Base-by-base conservation (phyloP, 176 grass and related monocot genomes). In the Zea luxurians region DNA sequence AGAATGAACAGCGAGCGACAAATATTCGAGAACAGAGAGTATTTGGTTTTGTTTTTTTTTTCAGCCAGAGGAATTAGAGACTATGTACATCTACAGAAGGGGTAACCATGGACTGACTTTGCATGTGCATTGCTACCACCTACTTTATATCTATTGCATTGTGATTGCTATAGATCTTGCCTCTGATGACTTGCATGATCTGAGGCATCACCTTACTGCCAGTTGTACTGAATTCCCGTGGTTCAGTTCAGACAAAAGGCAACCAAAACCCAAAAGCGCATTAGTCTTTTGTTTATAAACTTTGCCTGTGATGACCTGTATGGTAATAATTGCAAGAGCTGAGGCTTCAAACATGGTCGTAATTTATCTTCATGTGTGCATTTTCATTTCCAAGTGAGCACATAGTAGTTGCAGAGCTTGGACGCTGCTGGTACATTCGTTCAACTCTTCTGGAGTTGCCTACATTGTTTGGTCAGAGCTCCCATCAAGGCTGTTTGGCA, bases 361-460 rank as follows among this genome's bases (percentile, higher is more conserved):
- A 40, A 49, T 76, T 64, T 38, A 73, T 61, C 65, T 85, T 93
- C 49, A 44, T 82, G 78, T 78, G 47, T 80, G 68, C 44, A 65
- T 84, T 54, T 74, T 21, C 9, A 6, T n/a, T n/a, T 49, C 9
- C 8, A 77, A 35, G 12, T 59, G 45, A 10, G 27, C 34, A 38
- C 45, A 37, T 27, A 27, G 27, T 16, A 3, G 11, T 37, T 63
- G 15, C 3, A 16, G 58, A 18, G 46, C 44, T 50, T 86, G 12
- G 4, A 42, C 42, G 49, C 48, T 86, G 21, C 21, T 64, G 27
- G 5, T 62, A 34, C 21, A 61, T 46, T 74, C 0, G 18, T 9
- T 75, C 15, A 46, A 10, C 8, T 11, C 27, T 52, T 55, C 4
- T 17, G 27, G 48, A 37, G 11, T 77, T 77, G 41, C 66, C 54